These are phyloP conservation scores for Fragaria nilgerrensis DNA, from an alignment of 306 rosid species.

Conservation along the genomic window DNA sequence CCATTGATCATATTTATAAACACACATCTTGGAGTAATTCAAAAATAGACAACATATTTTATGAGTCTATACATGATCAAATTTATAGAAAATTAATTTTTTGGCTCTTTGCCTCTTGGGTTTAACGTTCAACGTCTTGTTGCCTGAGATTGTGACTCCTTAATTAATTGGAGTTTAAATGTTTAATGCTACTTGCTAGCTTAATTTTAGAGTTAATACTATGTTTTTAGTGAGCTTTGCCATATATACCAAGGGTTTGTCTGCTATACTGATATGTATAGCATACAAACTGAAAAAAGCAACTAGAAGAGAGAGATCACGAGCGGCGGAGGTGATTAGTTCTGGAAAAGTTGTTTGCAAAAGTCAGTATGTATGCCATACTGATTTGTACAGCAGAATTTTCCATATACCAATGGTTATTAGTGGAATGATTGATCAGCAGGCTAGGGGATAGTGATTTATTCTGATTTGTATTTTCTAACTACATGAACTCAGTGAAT, in stretches of 20 bases:
- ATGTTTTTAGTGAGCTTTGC: neutral
- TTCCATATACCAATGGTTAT: neutral
- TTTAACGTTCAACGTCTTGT: neutral
- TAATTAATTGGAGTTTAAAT: neutral
- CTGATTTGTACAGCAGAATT: no score
- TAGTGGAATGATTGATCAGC: neutral
- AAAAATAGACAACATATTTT: neutral
- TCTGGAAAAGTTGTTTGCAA: no score
- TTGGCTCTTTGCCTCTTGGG: neutral
- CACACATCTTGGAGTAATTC: neutral
- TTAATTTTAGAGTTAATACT: neutral
- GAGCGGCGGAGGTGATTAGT: no score
- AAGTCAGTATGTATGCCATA: no score
- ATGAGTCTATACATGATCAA: neutral
- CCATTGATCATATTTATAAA: neutral
- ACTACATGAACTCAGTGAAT: no score
- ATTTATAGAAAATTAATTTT: neutral
- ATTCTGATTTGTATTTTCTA: neutral
- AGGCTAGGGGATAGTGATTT: neutral
- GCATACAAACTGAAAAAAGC: no score
- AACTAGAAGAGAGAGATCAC: no score
- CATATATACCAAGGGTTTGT: no score
- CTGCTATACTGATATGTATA: no score
- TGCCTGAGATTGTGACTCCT: neutral
- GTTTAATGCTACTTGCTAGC: neutral